Percentiles rank a stretch among this genome's conserved stretches.
Evolutionary conservation across 2,329 filamentous ascomycete genomes (phyloP).

Genomic region (Nannizzia gypsea): DNA sequence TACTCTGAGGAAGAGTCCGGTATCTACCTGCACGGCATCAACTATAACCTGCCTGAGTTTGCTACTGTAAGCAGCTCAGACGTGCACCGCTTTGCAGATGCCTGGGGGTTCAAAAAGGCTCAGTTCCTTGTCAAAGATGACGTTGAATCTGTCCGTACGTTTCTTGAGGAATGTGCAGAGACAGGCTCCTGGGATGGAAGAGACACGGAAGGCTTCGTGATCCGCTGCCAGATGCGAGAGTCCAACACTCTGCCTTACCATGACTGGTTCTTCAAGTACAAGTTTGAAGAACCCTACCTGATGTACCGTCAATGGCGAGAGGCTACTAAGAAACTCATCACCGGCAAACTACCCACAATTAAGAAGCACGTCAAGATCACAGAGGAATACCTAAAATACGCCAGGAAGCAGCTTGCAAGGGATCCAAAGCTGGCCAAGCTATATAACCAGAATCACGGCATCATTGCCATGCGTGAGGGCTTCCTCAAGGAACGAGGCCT

Average conservation of each 20-base stretch:
- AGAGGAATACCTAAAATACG: constrained; percentile 77
- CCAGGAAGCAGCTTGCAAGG: constrained; percentile 57
- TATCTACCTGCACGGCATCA: constrained; percentile 90
- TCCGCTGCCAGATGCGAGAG: constrained; percentile 63
- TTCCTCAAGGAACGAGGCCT: constrained; percentile 75
- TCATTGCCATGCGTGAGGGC: constrained; percentile 78
- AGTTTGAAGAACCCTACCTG: constrained; percentile 96
- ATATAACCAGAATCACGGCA: constrained; percentile 85
- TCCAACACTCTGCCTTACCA: constrained; percentile 45
- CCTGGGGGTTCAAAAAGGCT: constrained; percentile 89
- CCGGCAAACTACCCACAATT: constrained; percentile 59
- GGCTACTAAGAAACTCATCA: constrained; percentile 81
- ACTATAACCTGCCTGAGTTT: constrained; percentile 88
- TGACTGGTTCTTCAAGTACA: constrained; percentile 99
- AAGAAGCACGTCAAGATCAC: constrained; percentile 86
- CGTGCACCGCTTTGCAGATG: constrained; percentile 81
- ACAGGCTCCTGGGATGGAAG: constrained; percentile 81
- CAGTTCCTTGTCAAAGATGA: constrained; percentile 68
- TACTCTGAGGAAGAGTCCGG: constrained; percentile 75
- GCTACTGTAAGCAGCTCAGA: constrained; percentile 68
- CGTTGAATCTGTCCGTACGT: constrained; percentile 59
- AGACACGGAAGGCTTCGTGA: constrained; percentile 93
- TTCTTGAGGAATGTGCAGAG: constrained; percentile 74
- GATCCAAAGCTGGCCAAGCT: constrained; percentile 56
- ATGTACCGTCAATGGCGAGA: constrained; percentile 99